phyloP scores from a whole-genome alignment of 306 rosid genomes.

The Acacia confusa region DNA sequence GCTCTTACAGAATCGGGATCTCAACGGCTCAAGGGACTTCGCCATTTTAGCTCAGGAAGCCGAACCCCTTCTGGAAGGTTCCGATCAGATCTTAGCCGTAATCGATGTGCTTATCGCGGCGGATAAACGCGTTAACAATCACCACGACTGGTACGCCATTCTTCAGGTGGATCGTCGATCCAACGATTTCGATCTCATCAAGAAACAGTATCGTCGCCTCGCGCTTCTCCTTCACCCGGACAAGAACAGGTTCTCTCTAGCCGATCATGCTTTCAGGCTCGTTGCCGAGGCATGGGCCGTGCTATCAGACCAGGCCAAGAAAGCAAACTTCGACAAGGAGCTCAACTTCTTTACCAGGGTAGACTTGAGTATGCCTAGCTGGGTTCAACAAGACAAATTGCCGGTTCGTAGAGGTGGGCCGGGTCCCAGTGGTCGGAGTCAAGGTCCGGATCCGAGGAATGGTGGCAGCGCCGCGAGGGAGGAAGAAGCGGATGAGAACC shows the following conservation, averaged over 20 bases:
- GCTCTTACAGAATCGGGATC: constrained; percentile 75
- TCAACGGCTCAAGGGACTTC: constrained; percentile 71
- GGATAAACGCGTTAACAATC: constrained; percentile 73
- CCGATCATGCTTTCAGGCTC: constrained; percentile 84
- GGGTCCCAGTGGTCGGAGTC: constrained; percentile 14
- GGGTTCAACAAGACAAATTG: constrained; percentile 59
- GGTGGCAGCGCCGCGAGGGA: constrained; percentile 5
- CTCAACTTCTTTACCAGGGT: constrained; percentile 49
- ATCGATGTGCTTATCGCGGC: constrained; percentile 75
- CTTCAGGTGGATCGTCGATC: constrained; percentile 72
- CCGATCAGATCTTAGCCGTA: constrained; percentile 93
- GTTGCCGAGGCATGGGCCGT: constrained; percentile 90
- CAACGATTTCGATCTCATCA: constrained; percentile 67
- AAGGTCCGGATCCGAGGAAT: background rate
- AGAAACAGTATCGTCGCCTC: constrained; percentile 75
- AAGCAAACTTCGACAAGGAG: constrained; percentile 67
- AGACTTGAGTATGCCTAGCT: constrained; percentile 42
- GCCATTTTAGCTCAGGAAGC: constrained; percentile 86
- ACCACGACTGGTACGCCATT: constrained; percentile 84
- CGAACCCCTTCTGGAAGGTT: constrained; percentile 84
- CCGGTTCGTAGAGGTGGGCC: constrained; percentile 49
- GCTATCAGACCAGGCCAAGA: constrained; percentile 60
- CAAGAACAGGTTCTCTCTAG: constrained; percentile 58
- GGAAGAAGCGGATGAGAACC: constrained; percentile 27
- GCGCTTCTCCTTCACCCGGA: constrained; percentile 92